Evolutionary conservation across 768 basidiomycete species (phyloP), one percentile per base, ranked within the genome.

Genomic region (Tylopilus rubrobrunneus): DNA sequence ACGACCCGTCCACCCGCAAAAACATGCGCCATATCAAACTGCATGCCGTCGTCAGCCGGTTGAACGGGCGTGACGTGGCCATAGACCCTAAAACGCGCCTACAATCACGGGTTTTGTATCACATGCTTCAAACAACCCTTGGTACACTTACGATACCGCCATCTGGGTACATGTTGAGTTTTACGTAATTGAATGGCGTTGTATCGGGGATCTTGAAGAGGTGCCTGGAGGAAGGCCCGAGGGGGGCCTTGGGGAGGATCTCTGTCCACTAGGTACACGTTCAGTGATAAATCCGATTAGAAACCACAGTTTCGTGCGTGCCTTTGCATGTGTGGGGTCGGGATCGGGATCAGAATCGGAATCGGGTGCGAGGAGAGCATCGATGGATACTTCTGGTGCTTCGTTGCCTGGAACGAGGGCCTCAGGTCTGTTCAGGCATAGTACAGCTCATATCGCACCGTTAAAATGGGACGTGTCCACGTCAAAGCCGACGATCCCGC

Each of bases 401-500:
- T 93, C 91, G 61, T 93, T 93, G 15, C 89, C 89, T 91, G 49
- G 11, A 31, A 42, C 21, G 33, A 17, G 33, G 34, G 8, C 39
- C n/a, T 19, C 15, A 17, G n/a, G 36, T 17, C 15, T 14, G 21
- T 36, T 17, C 1, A 5, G 21, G 39, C 31, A 50, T 54, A 25
- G 25, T 3, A 25, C 25, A 25, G 25, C 25, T 25, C 25, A 25
- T 3, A 25, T 25, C 69, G 39, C 74, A 79, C 96, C 97, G 56
- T 86, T 89, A 73, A 99, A 99, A 68, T 95, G 84, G n/a, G 87
- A 77, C 0, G 97, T 98, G 66, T 99, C 97, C 36, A 99, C 80
- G 68, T 98, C 96, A 63, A 97, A 90, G 1, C 94, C 95, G 15
- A 74, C 68, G 47, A 98, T 71, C 3, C 73, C 74, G 0, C 90